phyloP scores from a whole-genome alignment of 345 rosid genomes.

The Acer campestre region DNA sequence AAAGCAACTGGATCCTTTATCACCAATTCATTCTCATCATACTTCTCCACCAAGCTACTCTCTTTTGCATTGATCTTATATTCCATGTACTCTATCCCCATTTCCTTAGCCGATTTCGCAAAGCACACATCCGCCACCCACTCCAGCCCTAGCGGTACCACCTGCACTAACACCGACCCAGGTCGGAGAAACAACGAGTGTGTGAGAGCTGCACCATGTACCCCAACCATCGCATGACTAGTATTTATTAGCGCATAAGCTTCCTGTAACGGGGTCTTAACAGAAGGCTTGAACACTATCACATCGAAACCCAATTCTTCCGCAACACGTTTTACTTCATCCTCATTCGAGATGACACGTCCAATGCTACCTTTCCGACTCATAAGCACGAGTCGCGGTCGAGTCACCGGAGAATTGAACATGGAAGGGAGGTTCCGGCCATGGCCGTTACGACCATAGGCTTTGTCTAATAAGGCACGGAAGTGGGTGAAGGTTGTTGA shows the following conservation, averaged over 20 bases:
- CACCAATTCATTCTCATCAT: constrained; percentile 38
- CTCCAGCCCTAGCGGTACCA: constrained; percentile 51
- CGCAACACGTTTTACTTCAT: constrained; percentile 20
- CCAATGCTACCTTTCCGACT: constrained; percentile 32
- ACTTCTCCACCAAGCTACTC: constrained; percentile 54
- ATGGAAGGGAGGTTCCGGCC: neutral
- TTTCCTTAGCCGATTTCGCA: constrained; percentile 39
- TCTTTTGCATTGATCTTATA: constrained; percentile 41
- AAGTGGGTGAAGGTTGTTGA: constrained; percentile 40
- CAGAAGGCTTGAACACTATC: constrained; percentile 31
- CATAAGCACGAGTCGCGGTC: constrained; percentile 32
- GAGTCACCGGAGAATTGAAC: neutral
- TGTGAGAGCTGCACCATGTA: constrained; percentile 67
- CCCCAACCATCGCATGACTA: constrained; percentile 57
- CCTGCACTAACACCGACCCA: constrained; percentile 49
- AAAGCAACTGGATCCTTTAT: constrained; percentile 45
- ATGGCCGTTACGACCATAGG: constrained; percentile 20
- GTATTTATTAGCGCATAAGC: constrained; percentile 47
- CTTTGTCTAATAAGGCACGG: constrained; percentile 38
- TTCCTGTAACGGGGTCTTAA: constrained; percentile 26
- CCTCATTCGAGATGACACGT: constrained; percentile 41
- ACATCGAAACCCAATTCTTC: constrained; percentile 57
- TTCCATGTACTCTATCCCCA: constrained; percentile 49
- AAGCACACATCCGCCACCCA: constrained; percentile 49
- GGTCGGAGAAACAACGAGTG: constrained; percentile 56